A percentile compares a stretch with the other conserved stretches of the same genome.
Conservation (phyloP, 2,329 filamentous ascomycete species). For the Cryphonectria radicalis region DNA sequence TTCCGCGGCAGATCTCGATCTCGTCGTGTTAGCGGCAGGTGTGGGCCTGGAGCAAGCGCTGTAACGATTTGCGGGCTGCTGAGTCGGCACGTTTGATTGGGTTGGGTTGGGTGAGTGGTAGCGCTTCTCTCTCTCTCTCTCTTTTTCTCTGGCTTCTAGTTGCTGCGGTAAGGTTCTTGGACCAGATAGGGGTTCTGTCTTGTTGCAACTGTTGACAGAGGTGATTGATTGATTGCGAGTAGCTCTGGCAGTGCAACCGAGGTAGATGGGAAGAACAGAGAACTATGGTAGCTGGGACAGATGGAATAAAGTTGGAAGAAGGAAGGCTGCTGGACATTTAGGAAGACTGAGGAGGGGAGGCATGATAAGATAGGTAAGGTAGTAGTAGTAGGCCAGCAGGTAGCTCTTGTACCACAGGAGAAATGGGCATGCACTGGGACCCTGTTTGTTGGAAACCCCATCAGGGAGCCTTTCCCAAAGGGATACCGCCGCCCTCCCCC, state of each 20-base stretch:
- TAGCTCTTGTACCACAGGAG: neutral
- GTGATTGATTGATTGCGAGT: neutral
- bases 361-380: neutral
- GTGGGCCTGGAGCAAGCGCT: conserved; percentile 20
- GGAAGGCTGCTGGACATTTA: neutral
- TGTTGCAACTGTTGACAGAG: neutral
- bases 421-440: neutral
- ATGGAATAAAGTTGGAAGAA: neutral
- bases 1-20: conserved; percentile 13
- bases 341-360: neutral
- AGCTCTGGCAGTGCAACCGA: neutral
- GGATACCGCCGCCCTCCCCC: neutral
- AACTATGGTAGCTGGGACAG: neutral
- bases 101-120: neutral
- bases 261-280: neutral
- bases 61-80: conserved; percentile 15
- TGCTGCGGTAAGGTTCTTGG: neutral
- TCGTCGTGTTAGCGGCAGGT: conserved; percentile 9
- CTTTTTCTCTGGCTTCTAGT: neutral
- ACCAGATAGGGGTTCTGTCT: neutral
- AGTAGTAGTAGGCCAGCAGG: neutral
- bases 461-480: neutral
- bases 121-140: neutral
- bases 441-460: neutral
- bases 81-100: neutral